These are phyloP conservation scores for Diversispora eburnea DNA, from an alignment of 192 early-diverging fungal genomes.

Conservation along the genomic window DNA sequence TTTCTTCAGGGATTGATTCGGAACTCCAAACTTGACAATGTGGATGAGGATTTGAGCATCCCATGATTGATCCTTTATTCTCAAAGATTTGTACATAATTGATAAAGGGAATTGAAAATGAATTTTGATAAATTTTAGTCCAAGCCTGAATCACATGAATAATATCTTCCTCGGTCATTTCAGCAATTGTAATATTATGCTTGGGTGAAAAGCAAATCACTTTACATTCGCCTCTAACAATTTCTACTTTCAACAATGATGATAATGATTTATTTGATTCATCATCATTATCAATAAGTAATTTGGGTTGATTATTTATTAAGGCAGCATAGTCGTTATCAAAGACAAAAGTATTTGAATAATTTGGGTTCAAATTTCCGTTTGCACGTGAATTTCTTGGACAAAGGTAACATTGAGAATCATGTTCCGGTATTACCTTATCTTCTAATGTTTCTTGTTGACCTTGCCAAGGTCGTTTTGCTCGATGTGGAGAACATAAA, in stretches of 20 bases:
- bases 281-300: background rate
- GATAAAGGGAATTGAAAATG: slow-evolving; percentile 53
- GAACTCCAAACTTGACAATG: slow-evolving; percentile 95
- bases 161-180: slow-evolving; percentile 72
- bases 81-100: slow-evolving; percentile 94
- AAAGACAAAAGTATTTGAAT: slow-evolving; percentile 80
- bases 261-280: background rate
- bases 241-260: slow-evolving; percentile 54
- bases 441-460: slow-evolving; percentile 48
- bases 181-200: slow-evolving; percentile 85
- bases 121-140: slow-evolving; percentile 58
- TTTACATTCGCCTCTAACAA: slow-evolving; percentile 72
- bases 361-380: slow-evolving; percentile 73
- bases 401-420: slow-evolving; percentile 80
- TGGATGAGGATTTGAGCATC: slow-evolving; percentile 96
- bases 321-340: slow-evolving; percentile 93
- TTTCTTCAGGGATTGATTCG: slow-evolving; percentile 78
- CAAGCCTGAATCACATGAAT: slow-evolving; percentile 66
- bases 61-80: slow-evolving; percentile 96
- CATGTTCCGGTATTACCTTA: slow-evolving; percentile 57
- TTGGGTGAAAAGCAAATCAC: slow-evolving; percentile 93
- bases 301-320: slow-evolving; percentile 54
- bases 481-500: slow-evolving; percentile 94
- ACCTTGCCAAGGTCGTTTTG: slow-evolving; percentile 91
- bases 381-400: slow-evolving; percentile 81